Conservation (phyloP, 352 stramenopile species). For the Elongisporangium anandrum region DNA sequence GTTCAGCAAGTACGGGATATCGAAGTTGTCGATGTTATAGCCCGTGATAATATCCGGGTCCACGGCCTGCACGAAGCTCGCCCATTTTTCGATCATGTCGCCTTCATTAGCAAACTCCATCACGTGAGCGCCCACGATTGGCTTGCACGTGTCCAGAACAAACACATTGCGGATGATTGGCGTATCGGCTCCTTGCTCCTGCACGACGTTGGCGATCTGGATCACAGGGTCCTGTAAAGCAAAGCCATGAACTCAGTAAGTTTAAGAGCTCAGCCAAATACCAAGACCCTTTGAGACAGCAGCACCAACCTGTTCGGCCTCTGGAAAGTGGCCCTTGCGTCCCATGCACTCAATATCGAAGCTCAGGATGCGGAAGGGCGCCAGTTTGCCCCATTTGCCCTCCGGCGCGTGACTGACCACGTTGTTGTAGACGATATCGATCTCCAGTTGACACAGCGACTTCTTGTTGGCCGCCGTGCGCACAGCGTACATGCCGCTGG, state of each 20-base stretch:
- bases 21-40: conserved; percentile 99
- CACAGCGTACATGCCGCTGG: conserved; percentile 89
- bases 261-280: not conserved
- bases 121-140: conserved; percentile 98
- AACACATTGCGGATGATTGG: conserved; percentile 95
- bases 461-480: conserved; percentile 63
- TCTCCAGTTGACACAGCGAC: conserved; percentile 93
- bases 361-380: conserved; percentile 96
- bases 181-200: conserved; percentile 70
- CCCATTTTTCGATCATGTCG: conserved; percentile 97
- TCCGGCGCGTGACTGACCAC: conserved; percentile 91
- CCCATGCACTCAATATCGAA: conserved; percentile 99
- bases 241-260: not conserved
- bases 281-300: not conserved
- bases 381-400: conserved; percentile 96
- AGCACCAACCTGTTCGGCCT: conserved; percentile 51
- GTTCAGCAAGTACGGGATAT: conserved; percentile 99
- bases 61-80: conserved; percentile 91
- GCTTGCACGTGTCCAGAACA: conserved; percentile 95
- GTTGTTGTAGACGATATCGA: conserved; percentile 98
- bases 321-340: conserved; percentile 94
- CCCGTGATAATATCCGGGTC: conserved; percentile 99
- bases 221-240: conserved; percentile 95
- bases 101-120: conserved; percentile 95
- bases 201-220: conserved; percentile 98